These are phyloP conservation scores for Exophiala calicioides DNA, from an alignment of 2,329 filamentous ascomycete genomes.

Conservation along the genomic window DNA sequence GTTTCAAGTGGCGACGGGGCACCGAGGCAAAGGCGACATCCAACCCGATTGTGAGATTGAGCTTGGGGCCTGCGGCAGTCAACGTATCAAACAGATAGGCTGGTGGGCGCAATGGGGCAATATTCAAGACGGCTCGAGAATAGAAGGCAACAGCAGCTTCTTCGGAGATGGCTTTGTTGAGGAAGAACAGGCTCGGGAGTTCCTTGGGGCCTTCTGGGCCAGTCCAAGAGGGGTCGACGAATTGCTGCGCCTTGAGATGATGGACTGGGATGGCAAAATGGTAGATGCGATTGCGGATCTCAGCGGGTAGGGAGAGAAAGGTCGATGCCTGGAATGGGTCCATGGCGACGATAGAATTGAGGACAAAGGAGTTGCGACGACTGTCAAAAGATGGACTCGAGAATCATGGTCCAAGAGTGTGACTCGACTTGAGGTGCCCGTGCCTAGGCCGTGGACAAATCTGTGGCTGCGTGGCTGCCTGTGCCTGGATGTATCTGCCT, in stretches of 20 bases:
- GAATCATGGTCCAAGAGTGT: no score
- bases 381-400: conserved; percentile 1
- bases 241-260: conserved; percentile 16
- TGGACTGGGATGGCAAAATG: conserved; percentile 12
- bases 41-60: conserved; percentile 8
- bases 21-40: conserved; percentile 12
- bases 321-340: background rate
- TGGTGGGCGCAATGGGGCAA: conserved; percentile 13
- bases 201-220: conserved; percentile 8
- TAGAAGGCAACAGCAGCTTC: conserved; percentile 21
- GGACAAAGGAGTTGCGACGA: conserved; percentile 3
- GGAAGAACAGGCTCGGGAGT: conserved; percentile 15
- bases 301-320: conserved; percentile 16
- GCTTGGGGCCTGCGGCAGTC: conserved; percentile 1
- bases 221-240: conserved; percentile 12
- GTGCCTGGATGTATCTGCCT: no score
- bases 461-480: no score
- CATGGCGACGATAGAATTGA: no score
- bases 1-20: conserved; percentile 10
- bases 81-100: conserved; percentile 6
- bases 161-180: conserved; percentile 16
- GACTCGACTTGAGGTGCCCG: no score
- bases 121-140: conserved; percentile 18
- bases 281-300: conserved; percentile 19
- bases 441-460: no score